Base-by-base conservation (phyloP, 306 rosid genomes). In the Quercus parvula region DNA sequence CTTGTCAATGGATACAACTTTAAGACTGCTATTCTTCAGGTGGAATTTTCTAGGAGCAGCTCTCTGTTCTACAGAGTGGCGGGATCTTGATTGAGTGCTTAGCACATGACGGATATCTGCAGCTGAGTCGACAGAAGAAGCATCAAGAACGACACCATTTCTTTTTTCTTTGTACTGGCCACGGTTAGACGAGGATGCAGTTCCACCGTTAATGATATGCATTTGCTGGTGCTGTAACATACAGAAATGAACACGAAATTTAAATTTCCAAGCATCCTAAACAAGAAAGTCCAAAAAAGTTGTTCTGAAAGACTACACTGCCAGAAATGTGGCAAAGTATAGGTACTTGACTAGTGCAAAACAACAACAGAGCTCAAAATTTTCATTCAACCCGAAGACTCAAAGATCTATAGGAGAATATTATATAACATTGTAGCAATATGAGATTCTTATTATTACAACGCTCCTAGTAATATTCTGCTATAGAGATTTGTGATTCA, bases 111-210 rank as follows among this genome's bases (percentile, higher is more conserved):
- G 66, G 71, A 22, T 54, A 58, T 70, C 79, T 10, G 72, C 10
- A 57, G 57, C 74, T 14, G 82, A 83, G 41, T 84, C 71, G 67
- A 44, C 74, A 20, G 86, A 79, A 71, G 84, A 85, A 73, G 78
- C 5, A 55, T 72, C 66, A 35, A 0, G 82, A 49, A 44, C 24
- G 63, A 44, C 13, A 57, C 58, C 72, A 33, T 69, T 49, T 3
- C 12, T 51, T 15, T 57, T 70, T 72, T 44, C 24, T 54, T 2
- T 8, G 69, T 7, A 12, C 20, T 63, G 38, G 28, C 64, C 3
- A 38, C 10, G 46, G 46, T 38, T 38, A 38, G 46, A 38, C 46
- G 1, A 38, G 2, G 11, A 14, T 66, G 9, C 46, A 52, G 24
- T 25, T 70, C 75, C 62, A 46, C 63, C 27, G 56, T 73, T 71